A percentile compares a stretch with the other conserved stretches of the same genome.
phyloP scores from a whole-genome alignment of 345 rosid genomes.

The Populus tremula region DNA sequence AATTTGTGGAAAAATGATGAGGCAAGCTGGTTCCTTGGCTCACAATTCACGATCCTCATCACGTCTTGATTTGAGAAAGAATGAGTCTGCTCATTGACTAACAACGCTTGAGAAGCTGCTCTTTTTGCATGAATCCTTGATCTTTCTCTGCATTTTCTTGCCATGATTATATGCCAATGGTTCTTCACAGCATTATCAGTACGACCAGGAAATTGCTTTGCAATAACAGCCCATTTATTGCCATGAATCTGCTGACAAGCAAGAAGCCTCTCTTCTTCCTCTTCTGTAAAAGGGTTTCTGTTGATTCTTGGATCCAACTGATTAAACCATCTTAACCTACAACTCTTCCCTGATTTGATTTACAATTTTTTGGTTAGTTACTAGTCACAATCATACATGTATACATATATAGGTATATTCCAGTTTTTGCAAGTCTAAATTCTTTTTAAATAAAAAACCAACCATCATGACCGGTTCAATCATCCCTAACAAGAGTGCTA shows the following conservation, averaged over 20 bases:
- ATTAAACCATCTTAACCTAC: constrained; percentile 95
- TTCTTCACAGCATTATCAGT: constrained; percentile 97
- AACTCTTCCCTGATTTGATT: constrained; percentile 64
- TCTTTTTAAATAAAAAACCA: neutral
- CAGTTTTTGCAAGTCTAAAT: too few species aligned
- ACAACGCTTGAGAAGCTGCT: neutral
- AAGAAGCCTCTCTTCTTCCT: constrained; percentile 83
- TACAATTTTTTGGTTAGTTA: neutral
- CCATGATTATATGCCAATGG: constrained; percentile 98
- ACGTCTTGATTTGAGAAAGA: constrained; percentile 2
- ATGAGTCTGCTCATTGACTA: neutral
- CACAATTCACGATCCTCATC: neutral
- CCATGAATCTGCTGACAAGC: constrained; percentile 82
- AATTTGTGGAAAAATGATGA: constrained; percentile 5
- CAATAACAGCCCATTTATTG: constrained; percentile 84
- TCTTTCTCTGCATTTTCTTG: constrained; percentile 54
- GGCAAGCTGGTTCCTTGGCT: neutral
- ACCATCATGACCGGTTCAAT: neutral
- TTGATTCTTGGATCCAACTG: constrained; percentile 91
- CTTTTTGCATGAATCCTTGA: constrained; percentile 18
- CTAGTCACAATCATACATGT: neutral
- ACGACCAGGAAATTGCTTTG: constrained; percentile 79
- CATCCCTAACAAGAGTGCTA: neutral
- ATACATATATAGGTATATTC: too few species aligned
- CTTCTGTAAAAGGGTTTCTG: constrained; percentile 80